A percentile compares a stretch with the other conserved stretches of the same genome.
Evolutionary conservation across 495 filamentous ascomycete species (phyloP).

Genomic region (Aspergillus incahuasiensis): DNA sequence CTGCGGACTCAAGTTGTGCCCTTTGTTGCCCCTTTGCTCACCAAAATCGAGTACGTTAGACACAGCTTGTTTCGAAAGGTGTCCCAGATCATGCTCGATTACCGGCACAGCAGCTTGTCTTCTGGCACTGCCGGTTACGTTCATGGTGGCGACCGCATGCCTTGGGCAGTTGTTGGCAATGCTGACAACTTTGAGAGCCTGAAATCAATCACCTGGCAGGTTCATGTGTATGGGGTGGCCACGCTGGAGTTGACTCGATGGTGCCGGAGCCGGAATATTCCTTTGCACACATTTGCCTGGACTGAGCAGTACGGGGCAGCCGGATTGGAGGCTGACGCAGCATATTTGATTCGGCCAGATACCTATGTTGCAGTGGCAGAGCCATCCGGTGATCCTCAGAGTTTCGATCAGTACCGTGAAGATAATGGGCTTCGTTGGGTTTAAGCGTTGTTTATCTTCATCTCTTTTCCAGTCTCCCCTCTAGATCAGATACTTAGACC

Average conservation of each 20-base stretch:
- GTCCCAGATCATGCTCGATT: conserved; percentile 32
- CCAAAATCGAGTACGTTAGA: conserved; percentile 17
- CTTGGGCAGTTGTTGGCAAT: conserved; percentile 27
- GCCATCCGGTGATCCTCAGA: conserved; percentile 14
- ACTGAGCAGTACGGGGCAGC: conserved; percentile 18
- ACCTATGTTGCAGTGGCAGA: conserved; percentile 32
- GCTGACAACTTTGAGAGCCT: conserved; percentile 31
- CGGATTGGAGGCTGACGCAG: conserved; percentile 23
- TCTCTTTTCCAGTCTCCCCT: background rate
- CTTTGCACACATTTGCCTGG: conserved; percentile 26
- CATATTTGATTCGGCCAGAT: conserved; percentile 34
- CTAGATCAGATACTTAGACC: background rate
- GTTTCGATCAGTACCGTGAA: conserved; percentile 17
- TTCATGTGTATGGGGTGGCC: conserved; percentile 31
- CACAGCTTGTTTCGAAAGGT: conserved; percentile 21
- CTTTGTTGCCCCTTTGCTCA: conserved; percentile 22
- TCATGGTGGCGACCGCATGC: conserved; percentile 33
- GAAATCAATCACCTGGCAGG: conserved; percentile 27
- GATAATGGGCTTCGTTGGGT: conserved; percentile 10
- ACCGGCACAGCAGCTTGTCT: conserved; percentile 23
- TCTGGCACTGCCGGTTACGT: conserved; percentile 13
- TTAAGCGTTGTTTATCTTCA: conserved; percentile 4
- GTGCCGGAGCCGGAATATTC: conserved; percentile 22
- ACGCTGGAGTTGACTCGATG: conserved; percentile 21
- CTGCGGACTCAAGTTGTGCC: conserved; percentile 31